These are phyloP conservation scores for Trametes versicolor DNA, from an alignment of 1,284 basidiomycete species.

Conservation along the genomic window DNA sequence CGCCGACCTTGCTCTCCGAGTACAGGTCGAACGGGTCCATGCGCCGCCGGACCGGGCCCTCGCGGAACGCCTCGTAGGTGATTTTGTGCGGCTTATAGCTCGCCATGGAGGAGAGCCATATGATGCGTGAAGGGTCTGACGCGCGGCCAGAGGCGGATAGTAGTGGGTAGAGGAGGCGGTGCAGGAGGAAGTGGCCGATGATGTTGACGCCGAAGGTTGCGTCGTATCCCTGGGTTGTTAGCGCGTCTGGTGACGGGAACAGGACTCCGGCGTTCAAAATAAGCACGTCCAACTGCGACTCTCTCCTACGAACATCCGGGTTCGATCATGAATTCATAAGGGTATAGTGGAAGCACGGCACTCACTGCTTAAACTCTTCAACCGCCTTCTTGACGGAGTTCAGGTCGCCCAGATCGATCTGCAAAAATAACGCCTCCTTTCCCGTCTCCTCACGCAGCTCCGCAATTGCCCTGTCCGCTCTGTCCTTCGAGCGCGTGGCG, in stretches of 20 bases:
- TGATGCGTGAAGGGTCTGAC: constrained; percentile 19
- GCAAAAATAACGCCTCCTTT: constrained; percentile 53
- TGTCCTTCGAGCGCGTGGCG: constrained; percentile 53
- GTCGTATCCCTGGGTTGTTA: constrained; percentile 66
- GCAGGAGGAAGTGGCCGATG: constrained; percentile 47
- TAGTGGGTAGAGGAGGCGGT: constrained; percentile 19
- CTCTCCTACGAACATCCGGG: constrained; percentile 39
- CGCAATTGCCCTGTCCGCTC: constrained; percentile 54
- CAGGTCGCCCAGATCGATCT: constrained; percentile 61
- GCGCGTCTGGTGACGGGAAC: constrained; percentile 51
- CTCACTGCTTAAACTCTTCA: constrained; percentile 49
- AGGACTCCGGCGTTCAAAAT: constrained; percentile 62
- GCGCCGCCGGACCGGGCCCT: constrained; percentile 11
- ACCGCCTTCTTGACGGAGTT: constrained; percentile 50
- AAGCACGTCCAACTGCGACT: constrained; percentile 47
- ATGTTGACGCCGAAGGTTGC: constrained; percentile 71
- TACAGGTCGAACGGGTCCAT: constrained; percentile 16
- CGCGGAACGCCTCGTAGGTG: constrained; percentile 22
- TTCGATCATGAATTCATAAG: too few species aligned
- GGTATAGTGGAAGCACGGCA: too few species aligned
- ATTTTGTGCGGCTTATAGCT: constrained; percentile 15
- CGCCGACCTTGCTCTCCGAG: constrained; percentile 28
- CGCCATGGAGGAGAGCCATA: constrained; percentile 25
- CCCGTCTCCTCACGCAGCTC: constrained; percentile 48
- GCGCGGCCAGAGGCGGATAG: constrained; percentile 2